Base-by-base conservation (phyloP, 176 grass and related monocot species). In the Aegilops longissima region DNA sequence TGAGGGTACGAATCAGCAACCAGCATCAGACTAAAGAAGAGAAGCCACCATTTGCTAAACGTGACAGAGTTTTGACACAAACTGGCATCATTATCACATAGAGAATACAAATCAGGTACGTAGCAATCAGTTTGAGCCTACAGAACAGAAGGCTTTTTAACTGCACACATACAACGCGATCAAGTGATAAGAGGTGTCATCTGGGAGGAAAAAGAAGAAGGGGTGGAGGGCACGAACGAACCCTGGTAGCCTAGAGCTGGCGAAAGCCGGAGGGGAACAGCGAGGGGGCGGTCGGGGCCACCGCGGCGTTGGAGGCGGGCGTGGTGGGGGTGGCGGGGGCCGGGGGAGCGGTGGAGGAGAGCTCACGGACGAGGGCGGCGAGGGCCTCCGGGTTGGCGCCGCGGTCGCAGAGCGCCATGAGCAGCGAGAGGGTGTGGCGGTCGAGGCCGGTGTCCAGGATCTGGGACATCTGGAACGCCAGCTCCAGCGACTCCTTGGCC, bases 371-470 rank as follows among this genome's bases (percentile, higher is more conserved):
- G 66, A 97, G 88, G 30, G 94, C 89, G 70, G 92, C 88, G 47
- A 97, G 92, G 51, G 94, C 92, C 85, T 97, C 90, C 51, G 94
- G 92, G 82, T 97, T 97, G 10, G 92, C 92, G 58, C 90, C 90
- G 8, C 94, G 92, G 87, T 97, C 92, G 80, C 92, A 96, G 80
- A 96, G 94, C 56, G 94, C 92, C 79, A 96, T 91, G 82, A 96
- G 85, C 44, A 96, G 94, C 54, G 94, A 96, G 79, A 96, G 83
- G 52, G 92, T 96, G 87, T 96, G 89, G 75, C 90, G 94, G 35
- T 96, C 92, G 7, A 96, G 85, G 30, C 85, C 90, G 12, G 90
- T 88, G 82, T 86, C 89, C 2, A 96, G 90, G 68, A 96, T 91
- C 85, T 96, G 89, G 16, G 94, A 94, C 87, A 96, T 88, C 85